Base-by-base conservation (phyloP, 805 yeast genomes). In the Wickerhamomyces bisporus region DNA sequence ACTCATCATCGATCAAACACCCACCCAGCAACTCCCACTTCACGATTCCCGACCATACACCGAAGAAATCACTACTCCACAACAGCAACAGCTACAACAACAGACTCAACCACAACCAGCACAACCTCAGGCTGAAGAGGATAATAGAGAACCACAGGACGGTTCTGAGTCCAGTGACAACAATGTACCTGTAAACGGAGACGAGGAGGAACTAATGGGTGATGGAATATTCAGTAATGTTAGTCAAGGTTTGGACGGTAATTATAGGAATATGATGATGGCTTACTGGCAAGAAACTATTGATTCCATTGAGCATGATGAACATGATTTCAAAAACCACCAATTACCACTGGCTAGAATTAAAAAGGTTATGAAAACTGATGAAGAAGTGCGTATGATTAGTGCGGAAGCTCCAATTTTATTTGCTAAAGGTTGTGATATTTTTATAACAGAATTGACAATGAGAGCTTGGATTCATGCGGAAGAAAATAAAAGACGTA, bases 391-490 rank as follows among this genome's bases (percentile, higher is more conserved):
- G 28, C 77, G 88, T 47, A 93, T 93, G 99, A 93, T 93, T 40
- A 79, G 93, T 46, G 98, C 98, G 3, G 99, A 93, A 64, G 98
- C 98, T 1, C 98, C 99, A 2, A 88, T 93, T 25, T 64, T 93
- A 43, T 93, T 93, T 66, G 98, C 98, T 33, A 93, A 93, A 61
- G 98, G 98, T 1, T 93, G 98, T 63, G 99, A 93, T 58, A 81
- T 93, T 26, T 93, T 93, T 62, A 91, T 93, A 50, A 89, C 98
- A 1, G 99, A 93, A 60, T 68, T 93, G 39, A 89, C 99, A 12
- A 89, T 93, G 96, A 72, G 99, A 41, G 97, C 98, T 7, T 93
- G 98, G 98, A 87, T 93, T 44, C 96, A 89, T 53, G 96, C 98
- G 3, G 98, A 93, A 61, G 96, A 87, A 54, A 86, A 86, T 65